These are phyloP conservation scores for Saccharomyces hybrid DNA, from an alignment of 1,139 yeast species.

Conservation along the genomic window DNA sequence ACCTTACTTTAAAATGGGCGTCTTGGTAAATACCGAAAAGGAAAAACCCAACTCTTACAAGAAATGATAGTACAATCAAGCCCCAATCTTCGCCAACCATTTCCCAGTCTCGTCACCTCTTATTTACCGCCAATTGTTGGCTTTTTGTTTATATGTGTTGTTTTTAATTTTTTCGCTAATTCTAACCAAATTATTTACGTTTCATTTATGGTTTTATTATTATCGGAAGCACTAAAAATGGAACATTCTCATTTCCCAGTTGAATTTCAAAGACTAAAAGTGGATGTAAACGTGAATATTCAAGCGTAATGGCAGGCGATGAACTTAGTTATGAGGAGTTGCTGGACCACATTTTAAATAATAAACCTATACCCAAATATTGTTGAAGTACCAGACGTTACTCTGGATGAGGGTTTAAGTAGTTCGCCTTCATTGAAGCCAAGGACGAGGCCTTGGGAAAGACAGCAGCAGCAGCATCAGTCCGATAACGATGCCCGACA, in stretches of 20 bases:
- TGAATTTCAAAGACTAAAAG: background rate
- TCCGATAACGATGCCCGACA: background rate
- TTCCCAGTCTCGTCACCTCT: background rate
- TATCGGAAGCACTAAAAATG: background rate
- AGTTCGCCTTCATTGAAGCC: slow-evolving; percentile 18
- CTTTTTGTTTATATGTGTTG: background rate
- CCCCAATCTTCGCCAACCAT: slow-evolving; percentile 5
- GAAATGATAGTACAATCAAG: slow-evolving; percentile 28
- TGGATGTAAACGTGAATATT: background rate
- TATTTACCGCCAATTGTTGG: background rate
- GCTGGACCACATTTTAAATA: slow-evolving; percentile 24
- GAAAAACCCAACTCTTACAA: slow-evolving; percentile 58
- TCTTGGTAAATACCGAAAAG: slow-evolving; percentile 87
- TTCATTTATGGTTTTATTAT: background rate
- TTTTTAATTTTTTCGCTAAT: background rate
- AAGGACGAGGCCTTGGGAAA: slow-evolving; percentile 28
- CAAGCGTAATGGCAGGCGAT: slow-evolving; percentile 3
- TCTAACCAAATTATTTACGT: background rate
- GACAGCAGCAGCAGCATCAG: background rate
- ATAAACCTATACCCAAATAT: slow-evolving; percentile 27
- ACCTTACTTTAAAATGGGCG: slow-evolving; percentile 64
- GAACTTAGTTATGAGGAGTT: slow-evolving; percentile 26
- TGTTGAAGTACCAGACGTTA: slow-evolving; percentile 21
- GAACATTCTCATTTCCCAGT: background rate
- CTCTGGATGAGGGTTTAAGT: slow-evolving; percentile 12